Evolutionary conservation across 2,329 filamentous ascomycete genomes (phyloP).

Genomic region (Alternaria sp.): DNA sequence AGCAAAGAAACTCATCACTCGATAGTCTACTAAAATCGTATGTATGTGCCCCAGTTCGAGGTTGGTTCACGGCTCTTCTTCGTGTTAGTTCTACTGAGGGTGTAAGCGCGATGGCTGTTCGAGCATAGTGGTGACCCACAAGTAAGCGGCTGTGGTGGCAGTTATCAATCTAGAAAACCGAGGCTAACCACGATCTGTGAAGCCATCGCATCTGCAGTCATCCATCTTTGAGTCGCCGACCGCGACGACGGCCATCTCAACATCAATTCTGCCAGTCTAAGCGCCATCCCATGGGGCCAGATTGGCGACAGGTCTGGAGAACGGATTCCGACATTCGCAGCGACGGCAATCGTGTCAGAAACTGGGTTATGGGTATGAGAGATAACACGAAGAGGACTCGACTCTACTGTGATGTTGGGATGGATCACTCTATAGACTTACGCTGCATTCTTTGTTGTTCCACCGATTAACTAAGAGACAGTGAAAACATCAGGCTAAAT

Average conservation of each 20-base stretch:
- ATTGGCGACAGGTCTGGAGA: not conserved
- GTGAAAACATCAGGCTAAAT: too few relatives aligned
- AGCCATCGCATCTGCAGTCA: not conserved
- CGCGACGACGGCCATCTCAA: not conserved
- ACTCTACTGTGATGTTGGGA: not conserved
- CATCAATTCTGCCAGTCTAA: not conserved
- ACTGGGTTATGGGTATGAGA: not conserved
- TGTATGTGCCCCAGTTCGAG: not conserved
- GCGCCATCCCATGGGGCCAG: not conserved
- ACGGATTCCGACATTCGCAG: not conserved
- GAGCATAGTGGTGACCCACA: not conserved
- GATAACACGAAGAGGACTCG: not conserved
- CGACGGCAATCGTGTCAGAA: not conserved
- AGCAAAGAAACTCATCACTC: not conserved
- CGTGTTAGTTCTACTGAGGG: not conserved
- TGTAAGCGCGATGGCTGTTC: conserved; percentile 1
- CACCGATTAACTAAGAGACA: not conserved
- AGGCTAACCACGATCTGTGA: not conserved
- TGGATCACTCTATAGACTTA: not conserved
- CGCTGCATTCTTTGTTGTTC: not conserved
- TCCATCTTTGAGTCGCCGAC: not conserved
- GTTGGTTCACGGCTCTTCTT: not conserved
- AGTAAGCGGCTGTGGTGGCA: not conserved
- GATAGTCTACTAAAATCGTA: not conserved
- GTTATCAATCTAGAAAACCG: not conserved